Base-by-base conservation (phyloP, 805 yeast species). In the Candida peoriensis region DNA sequence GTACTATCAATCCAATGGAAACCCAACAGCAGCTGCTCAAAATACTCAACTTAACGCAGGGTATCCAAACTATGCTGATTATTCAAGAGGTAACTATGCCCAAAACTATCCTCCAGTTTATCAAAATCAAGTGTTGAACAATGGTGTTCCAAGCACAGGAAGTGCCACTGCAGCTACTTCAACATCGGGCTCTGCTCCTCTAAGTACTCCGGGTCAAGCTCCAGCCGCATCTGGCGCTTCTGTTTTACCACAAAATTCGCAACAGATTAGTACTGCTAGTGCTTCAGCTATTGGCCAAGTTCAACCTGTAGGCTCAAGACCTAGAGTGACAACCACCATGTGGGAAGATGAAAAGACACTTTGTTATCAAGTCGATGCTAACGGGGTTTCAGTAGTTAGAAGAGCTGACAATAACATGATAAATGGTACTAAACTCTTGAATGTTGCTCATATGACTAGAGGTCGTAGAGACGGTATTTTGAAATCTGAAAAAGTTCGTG, bases 271-370 rank as follows among this genome's bases (percentile, higher is more conserved):
- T 11, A 27, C 35, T 4, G 27, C 38, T 2, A 21, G 42, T 4
- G 37, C 44, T 8, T 48, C 54, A 11, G 42, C 50, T 3, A 43
- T 50, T 18, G 58, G 58, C 10, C 56, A 53, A 33, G 46, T 50
- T 18, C 58, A 53, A 27, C 58, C 58, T 5, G 44, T 52, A 20
- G 58, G 58, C 9, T 53, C 60, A 17, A 66, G 70, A 52, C 78
- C 80, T 33, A 60, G 74, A 41, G 86, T 83, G 34, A 81, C 88
- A 34, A 82, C 93, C 16, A 83, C 93, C n/a, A 74, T 81, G 73
- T 84, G 95, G 95, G 93, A 84, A 53, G 94, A 84, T 54, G 94
- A 84, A 52, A 79, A 81, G 47, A 84, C 94, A 1, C 59, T 84
- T 34, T 84, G 93, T 54, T 84, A 83, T 63, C 93, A 83, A 58